Evolutionary conservation across 2,329 filamentous ascomycete species (phyloP), one percentile per base, ranked within the genome.

Genomic region (Leptosphaerulina australis): DNA sequence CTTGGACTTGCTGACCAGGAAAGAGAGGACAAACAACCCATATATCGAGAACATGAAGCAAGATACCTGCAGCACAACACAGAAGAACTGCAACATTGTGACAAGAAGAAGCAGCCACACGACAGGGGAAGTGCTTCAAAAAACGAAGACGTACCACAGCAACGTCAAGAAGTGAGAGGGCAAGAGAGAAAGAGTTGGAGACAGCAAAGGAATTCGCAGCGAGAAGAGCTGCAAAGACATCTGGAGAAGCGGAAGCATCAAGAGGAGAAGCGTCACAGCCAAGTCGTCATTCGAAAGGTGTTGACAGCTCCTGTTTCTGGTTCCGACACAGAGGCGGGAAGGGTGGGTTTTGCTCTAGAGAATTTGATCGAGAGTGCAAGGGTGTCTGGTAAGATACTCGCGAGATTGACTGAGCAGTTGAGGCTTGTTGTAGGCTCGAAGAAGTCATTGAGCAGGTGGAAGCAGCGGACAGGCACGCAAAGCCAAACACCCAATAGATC

Each of bases 331-430:
- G 5, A 21, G 14, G 20, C 18, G n/a, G 3, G 37, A 7, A 29
- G 11, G 14, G 33, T 9, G 4, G 12, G 5, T 1, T 7, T 24
- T 10, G 18, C 4, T 10, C 14, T 20, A 3, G 33, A 24, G 2
- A 28, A n/a, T 12, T 5, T 26, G 7, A 7, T n/a, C 11, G 11
- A 25, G 20, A 15, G 15, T 9, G 11, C n/a, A 3, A 17, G 14
- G 7, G 6, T 14, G 15, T 39, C 39, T 0, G 46, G 28, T 10
- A 44, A 26, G 28, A 9, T 8, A 2, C 26, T 50, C 5, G 39
- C 39, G 21, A 28, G 40, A n/a, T 22, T 44, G 9, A 44, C 39
- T 1, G 18, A 44, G 28, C 33, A 50, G 11, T n/a, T 44, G 8
- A 18, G 10, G 9, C 38, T 45, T 14, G 9, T 44, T 4, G 44